Evolutionary conservation across 345 rosid species (phyloP).

Genomic region (Barbarea vulgaris): DNA sequence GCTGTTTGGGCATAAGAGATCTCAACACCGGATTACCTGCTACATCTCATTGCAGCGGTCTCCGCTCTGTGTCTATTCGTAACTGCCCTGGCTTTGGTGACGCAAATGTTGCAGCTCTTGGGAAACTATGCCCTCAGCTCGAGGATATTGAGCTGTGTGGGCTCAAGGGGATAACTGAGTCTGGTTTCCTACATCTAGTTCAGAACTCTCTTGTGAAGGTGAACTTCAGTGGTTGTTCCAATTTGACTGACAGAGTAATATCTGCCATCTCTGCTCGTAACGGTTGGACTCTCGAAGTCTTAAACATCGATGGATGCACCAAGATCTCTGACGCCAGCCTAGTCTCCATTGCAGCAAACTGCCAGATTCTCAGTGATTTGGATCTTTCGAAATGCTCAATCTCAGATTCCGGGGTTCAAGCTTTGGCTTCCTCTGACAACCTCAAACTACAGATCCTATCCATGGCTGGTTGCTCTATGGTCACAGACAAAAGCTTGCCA

Average conservation of each 20-base stretch:
- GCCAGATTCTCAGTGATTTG: constrained; percentile 73
- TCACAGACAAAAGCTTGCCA: constrained; percentile 69
- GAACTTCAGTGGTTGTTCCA: constrained; percentile 71
- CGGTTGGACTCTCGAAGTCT: constrained; percentile 70
- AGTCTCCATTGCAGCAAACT: constrained; percentile 65
- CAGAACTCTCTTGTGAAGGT: constrained; percentile 72
- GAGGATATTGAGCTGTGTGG: constrained; percentile 69
- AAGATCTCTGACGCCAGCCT: constrained; percentile 67
- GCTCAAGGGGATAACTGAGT: constrained; percentile 70
- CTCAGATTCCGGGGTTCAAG: constrained; percentile 64
- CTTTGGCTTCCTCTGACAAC: constrained; percentile 54
- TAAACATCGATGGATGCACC: constrained; percentile 76
- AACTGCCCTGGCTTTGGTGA: constrained; percentile 94
- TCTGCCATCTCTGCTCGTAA: constrained; percentile 59
- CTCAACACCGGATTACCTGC: constrained; percentile 44
- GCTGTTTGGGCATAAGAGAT: constrained; percentile 77
- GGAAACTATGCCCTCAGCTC: constrained; percentile 73
- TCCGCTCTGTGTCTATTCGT: constrained; percentile 60
- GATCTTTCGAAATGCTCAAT: constrained; percentile 72
- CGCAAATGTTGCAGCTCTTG: constrained; percentile 60
- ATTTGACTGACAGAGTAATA: constrained; percentile 65
- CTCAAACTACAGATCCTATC: constrained; percentile 79
- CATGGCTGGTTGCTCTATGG: constrained; percentile 63
- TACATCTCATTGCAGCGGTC: constrained; percentile 54
- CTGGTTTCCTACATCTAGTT: constrained; percentile 63